Percentiles rank a stretch among this genome's conserved stretches.
Evolutionary conservation across 371 early-diverging fungal genomes (phyloP).

Genomic region (Mucor piriformis): DNA sequence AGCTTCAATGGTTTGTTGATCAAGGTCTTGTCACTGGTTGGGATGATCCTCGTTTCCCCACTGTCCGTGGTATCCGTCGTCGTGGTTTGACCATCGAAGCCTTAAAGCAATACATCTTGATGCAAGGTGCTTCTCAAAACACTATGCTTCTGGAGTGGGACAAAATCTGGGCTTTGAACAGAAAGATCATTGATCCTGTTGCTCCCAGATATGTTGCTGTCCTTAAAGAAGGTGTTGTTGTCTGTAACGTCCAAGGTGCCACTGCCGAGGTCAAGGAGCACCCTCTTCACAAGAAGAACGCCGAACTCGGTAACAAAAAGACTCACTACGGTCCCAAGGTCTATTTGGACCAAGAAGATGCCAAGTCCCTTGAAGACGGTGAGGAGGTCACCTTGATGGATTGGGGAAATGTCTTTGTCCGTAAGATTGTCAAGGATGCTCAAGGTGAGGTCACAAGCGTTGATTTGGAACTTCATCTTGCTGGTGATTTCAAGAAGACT

Average conservation of each 20-base stretch:
- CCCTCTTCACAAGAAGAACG: conserved; percentile 96
- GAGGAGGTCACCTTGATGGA: conserved; percentile 99
- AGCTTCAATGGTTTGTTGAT: conserved; percentile 98
- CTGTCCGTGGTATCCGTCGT: conserved; percentile 98
- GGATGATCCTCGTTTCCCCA: conserved; percentile 99
- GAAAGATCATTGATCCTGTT: conserved; percentile 96
- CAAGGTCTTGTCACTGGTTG: conserved; percentile 92
- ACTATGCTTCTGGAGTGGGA: conserved; percentile 98
- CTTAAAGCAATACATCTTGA: conserved; percentile 96
- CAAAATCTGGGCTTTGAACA: conserved; percentile 99
- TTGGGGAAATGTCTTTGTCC: conserved; percentile 98
- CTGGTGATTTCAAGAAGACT: conserved; percentile 98
- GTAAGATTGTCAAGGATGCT: conserved; percentile 58
- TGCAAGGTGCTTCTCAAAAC: conserved; percentile 99
- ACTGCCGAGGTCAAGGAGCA: conserved; percentile 68
- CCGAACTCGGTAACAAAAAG: conserved; percentile 87
- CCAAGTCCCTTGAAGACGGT: conserved; percentile 72
- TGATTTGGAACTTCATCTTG: conserved; percentile 79
- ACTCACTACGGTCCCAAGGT: conserved; percentile 81
- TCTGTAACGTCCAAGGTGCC: conserved; percentile 68
- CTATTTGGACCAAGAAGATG: conserved; percentile 92
- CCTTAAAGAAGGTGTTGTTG: conserved; percentile 63
- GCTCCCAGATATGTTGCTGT: conserved; percentile 94
- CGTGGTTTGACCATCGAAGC: conserved; percentile 99
- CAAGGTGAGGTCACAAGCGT: conserved; percentile 55